Percentiles rank a stretch among this genome's conserved stretches.
These are phyloP conservation scores for Favolaschia claudopus DNA, from an alignment of 768 basidiomycete species.

Conservation along the genomic window DNA sequence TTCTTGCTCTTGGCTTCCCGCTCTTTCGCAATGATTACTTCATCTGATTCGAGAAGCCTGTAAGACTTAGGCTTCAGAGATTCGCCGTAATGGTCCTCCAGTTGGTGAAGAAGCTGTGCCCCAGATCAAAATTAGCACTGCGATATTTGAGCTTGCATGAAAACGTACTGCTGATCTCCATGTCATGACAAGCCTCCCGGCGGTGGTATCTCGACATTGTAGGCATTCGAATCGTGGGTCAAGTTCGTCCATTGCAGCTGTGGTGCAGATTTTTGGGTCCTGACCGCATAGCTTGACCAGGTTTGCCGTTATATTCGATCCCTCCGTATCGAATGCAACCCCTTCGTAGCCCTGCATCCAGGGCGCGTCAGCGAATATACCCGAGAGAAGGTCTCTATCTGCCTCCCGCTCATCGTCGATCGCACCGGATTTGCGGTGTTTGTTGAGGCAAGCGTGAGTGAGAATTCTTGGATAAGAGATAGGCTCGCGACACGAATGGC, in stretches of 20 bases:
- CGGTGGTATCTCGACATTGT: conserved; percentile 30
- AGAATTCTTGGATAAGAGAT: conserved; percentile 41
- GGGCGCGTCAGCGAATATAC: background rate
- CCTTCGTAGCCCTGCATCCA: conserved; percentile 34
- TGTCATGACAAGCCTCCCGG: conserved; percentile 36
- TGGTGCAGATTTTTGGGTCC: conserved; percentile 32
- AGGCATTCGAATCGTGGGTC: conserved; percentile 40
- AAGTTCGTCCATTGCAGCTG: conserved; percentile 33
- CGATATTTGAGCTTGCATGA: background rate
- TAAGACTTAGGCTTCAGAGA: background rate
- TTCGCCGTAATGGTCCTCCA: conserved; percentile 34
- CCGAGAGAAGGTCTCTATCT: conserved; percentile 17
- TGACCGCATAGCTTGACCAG: conserved; percentile 36
- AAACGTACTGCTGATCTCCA: conserved; percentile 42
- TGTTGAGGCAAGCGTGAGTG: conserved; percentile 35
- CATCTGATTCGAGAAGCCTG: conserved; percentile 5
- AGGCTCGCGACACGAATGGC: conserved; percentile 37
- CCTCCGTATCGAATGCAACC: conserved; percentile 38
- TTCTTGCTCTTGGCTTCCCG: conserved; percentile 2
- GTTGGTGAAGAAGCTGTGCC: conserved; percentile 36
- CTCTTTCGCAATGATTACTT: conserved; percentile 5
- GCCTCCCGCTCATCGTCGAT: conserved; percentile 7
- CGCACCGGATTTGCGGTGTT: background rate
- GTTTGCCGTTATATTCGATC: conserved; percentile 28
- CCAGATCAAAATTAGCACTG: background rate